These are phyloP conservation scores for Hyaloscypha finlandica DNA, from an alignment of 495 filamentous ascomycete species.

Conservation along the genomic window DNA sequence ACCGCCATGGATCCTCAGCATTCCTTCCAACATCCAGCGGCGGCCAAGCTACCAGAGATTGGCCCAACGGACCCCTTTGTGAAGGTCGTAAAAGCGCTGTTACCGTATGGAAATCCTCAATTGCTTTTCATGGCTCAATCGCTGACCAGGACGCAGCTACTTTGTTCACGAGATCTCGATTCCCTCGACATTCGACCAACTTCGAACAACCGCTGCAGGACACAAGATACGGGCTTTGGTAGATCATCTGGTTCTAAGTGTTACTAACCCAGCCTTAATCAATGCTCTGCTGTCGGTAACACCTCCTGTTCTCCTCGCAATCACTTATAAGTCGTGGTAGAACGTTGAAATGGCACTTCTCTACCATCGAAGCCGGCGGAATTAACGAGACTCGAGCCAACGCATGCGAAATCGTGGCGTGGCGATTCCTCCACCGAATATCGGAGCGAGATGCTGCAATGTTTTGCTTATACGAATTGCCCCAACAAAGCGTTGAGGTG, in stretches of 20 bases:
- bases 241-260: conserved; percentile 62
- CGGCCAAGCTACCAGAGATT: conserved; percentile 51
- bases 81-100: conserved; percentile 67
- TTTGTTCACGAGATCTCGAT: conserved; percentile 64
- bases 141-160: conserved; percentile 50
- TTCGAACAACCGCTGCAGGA: conserved; percentile 65
- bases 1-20: neutral
- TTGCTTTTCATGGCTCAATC: neutral
- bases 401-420: conserved; percentile 91
- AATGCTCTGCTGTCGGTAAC: conserved; percentile 72
- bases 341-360: conserved; percentile 78
- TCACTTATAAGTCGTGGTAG: conserved; percentile 39
- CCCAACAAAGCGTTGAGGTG: conserved; percentile 33
- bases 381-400: conserved; percentile 75
- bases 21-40: neutral
- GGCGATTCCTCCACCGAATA: conserved; percentile 79
- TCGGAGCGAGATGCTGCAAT: conserved; percentile 81
- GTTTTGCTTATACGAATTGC: conserved; percentile 80
- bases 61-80: conserved; percentile 63
- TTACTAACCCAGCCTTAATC: conserved; percentile 73
- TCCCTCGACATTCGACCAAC: conserved; percentile 77
- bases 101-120: conserved; percentile 47
- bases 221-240: conserved; percentile 66
- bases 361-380: conserved; percentile 58
- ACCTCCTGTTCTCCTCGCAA: neutral